Evolutionary conservation across 2,329 filamentous ascomycete genomes (phyloP), one percentile per base, ranked within the genome.

Genomic region (Phialemonium atrogriseum): DNA sequence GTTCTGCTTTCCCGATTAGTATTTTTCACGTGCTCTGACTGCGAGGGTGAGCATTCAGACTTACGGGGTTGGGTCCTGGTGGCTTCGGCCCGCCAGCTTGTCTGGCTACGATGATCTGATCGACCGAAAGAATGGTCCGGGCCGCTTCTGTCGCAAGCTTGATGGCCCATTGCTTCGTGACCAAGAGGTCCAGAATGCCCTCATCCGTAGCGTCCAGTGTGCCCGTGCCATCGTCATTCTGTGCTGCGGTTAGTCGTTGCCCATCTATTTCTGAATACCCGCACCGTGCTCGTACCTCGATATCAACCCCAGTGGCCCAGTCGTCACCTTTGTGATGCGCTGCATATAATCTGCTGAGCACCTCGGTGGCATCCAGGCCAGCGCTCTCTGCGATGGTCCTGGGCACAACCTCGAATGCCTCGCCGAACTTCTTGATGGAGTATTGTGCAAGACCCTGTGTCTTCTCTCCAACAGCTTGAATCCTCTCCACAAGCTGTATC

Each of bases 31-130:
- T 22, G 11, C 14, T 10, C 18, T 10, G 11, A 22, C 13, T 24
- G 3, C 5, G n/a, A 23, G 13, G 14, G 21, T 4, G 10, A 12
- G 30, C 24, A 3, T 13, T 14, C 2, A 15, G n/a, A 59, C 67
- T 51, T 53, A 71, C 67, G 27, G 88, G 82, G 63, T 95, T 95
- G 46, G 87, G 91, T 27, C 84, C 88, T 18, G 91, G 91, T 35
- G 89, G 89, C 73, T 98, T 98, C 14, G 93, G 91, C 22, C 91
- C 91, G 53, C 91, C 91, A 28, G 93, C 91, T 66, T 96, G 91
- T 64, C 89, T 79, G 41, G 93, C 88, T 36, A 98, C 91, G 55
- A 98, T 98, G 54, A 98, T 98, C 66, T 98, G 93, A 61, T 98
- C 91, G 23, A 98, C 91, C 28, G 87, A 94, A 43, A 98, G 68